These are phyloP conservation scores for Knufia petricola DNA, from an alignment of 2,329 filamentous ascomycete genomes.

Conservation along the genomic window DNA sequence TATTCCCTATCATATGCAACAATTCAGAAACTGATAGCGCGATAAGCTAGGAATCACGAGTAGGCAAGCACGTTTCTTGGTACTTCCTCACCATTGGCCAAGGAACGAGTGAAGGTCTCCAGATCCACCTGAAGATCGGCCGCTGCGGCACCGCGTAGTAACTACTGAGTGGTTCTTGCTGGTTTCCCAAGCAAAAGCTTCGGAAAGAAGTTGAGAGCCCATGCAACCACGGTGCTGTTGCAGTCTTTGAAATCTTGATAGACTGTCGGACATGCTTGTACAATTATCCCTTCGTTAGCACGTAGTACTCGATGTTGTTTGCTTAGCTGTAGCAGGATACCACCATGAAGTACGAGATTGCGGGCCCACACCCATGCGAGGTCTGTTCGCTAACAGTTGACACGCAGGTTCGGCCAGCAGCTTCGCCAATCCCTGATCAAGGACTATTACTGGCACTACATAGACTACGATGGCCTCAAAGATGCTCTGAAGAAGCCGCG, in stretches of 20 bases:
- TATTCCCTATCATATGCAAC: too few species aligned
- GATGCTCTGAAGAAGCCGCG: constrained; percentile 67
- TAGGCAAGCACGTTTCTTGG: background rate
- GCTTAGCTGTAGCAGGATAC: background rate
- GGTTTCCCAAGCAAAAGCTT: background rate
- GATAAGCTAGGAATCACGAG: too few species aligned
- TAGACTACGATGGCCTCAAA: constrained; percentile 93
- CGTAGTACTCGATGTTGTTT: background rate
- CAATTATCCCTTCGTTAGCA: background rate
- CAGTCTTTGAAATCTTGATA: background rate
- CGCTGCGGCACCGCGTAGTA: too few species aligned
- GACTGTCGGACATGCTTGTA: background rate
- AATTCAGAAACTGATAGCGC: too few species aligned
- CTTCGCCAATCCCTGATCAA: constrained; percentile 89
- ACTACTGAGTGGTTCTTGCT: background rate
- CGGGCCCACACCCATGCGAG: background rate
- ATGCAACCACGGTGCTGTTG: too few species aligned
- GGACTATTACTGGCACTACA: constrained; percentile 98
- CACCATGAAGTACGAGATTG: constrained; percentile 9
- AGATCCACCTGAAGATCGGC: background rate
- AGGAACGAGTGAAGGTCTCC: background rate
- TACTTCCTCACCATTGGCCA: background rate
- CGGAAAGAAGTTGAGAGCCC: background rate
- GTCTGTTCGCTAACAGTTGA: constrained; percentile 2
- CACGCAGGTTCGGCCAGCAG: constrained; percentile 77